A percentile compares a stretch with the other conserved stretches of the same genome.
phyloP scores from a whole-genome alignment of 129 eudicot genomes.

The Heracleum sosnowskyi region DNA sequence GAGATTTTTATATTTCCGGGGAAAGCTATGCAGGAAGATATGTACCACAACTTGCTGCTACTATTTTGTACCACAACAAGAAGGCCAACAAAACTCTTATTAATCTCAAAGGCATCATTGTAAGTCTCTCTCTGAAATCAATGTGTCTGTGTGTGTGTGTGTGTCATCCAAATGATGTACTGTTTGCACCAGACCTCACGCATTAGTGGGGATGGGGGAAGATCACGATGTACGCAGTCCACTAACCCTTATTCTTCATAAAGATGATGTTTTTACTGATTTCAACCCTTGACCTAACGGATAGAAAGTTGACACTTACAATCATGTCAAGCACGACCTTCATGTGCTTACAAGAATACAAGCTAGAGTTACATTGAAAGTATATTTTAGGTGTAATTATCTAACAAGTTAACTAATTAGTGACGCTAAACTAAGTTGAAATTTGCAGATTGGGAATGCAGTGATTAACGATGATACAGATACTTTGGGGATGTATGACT shows the following conservation, averaged over 20 bases:
- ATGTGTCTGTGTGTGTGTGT: not conserved
- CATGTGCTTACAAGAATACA: too few relatives aligned
- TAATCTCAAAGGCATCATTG: slow-evolving; percentile 83
- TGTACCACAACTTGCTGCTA: slow-evolving; percentile 75
- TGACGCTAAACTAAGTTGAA: too few relatives aligned
- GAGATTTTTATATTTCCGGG: slow-evolving; percentile 61
- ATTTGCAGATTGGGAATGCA: slow-evolving; percentile 74
- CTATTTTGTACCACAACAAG: slow-evolving; percentile 49
- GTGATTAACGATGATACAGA: slow-evolving; percentile 75
- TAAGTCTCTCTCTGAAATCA: slow-evolving; percentile 26
- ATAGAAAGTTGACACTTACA: too few relatives aligned
- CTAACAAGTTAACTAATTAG: not conserved
- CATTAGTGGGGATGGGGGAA: too few relatives aligned
- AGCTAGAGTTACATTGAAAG: too few relatives aligned
- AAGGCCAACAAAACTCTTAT: slow-evolving; percentile 41
- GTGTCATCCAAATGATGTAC: not conserved
- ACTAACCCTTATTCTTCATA: too few relatives aligned
- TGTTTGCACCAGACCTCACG: too few relatives aligned
- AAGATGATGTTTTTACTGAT: too few relatives aligned
- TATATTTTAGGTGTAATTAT: too few relatives aligned
- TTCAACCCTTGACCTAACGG: too few relatives aligned
- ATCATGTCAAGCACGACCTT: too few relatives aligned
- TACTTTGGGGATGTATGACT: slow-evolving; percentile 60
- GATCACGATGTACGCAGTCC: too few relatives aligned
- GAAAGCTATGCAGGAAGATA: slow-evolving; percentile 82